A percentile compares a stretch with the other conserved stretches of the same genome.
Conservation (phyloP, 768 basidiomycete species). For the Lactifluus rugatus region DNA sequence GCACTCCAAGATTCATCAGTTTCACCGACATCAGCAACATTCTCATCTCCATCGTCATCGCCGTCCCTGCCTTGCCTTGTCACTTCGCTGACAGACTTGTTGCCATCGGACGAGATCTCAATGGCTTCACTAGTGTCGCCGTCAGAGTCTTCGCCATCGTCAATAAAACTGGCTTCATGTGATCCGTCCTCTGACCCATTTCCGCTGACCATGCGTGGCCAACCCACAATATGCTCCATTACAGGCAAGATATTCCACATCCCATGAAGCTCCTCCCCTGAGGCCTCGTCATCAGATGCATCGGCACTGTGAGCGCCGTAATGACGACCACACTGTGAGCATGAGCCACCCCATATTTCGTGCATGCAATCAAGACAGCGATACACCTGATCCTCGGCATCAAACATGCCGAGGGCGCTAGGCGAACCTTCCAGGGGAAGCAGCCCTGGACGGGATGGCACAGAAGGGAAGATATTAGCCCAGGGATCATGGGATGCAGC, state of each 20-base stretch:
- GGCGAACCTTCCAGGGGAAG: slow-evolving; percentile 21
- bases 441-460: slow-evolving; percentile 20
- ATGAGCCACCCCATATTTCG: slow-evolving; percentile 65
- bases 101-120: slow-evolving; percentile 8
- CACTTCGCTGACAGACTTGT: not conserved
- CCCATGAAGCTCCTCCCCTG: slow-evolving; percentile 25
- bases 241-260: slow-evolving; percentile 11
- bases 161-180: slow-evolving; percentile 50
- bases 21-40: not conserved
- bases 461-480: slow-evolving; percentile 45
- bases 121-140: not conserved
- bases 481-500: slow-evolving; percentile 45
- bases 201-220: slow-evolving; percentile 7
- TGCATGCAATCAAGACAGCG: slow-evolving; percentile 69
- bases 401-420: slow-evolving; percentile 49
- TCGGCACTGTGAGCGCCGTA: slow-evolving; percentile 44
- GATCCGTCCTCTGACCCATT: slow-evolving; percentile 9
- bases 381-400: slow-evolving; percentile 70
- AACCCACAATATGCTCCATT: slow-evolving; percentile 10
- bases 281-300: slow-evolving; percentile 14
- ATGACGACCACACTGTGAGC: slow-evolving; percentile 48
- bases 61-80: not conserved
- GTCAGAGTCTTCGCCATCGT: slow-evolving; percentile 31
- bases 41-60: not conserved
- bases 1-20: not conserved